Evolutionary conservation across 1,284 basidiomycete species (phyloP).

Genomic region (Tylopilus sp.): DNA sequence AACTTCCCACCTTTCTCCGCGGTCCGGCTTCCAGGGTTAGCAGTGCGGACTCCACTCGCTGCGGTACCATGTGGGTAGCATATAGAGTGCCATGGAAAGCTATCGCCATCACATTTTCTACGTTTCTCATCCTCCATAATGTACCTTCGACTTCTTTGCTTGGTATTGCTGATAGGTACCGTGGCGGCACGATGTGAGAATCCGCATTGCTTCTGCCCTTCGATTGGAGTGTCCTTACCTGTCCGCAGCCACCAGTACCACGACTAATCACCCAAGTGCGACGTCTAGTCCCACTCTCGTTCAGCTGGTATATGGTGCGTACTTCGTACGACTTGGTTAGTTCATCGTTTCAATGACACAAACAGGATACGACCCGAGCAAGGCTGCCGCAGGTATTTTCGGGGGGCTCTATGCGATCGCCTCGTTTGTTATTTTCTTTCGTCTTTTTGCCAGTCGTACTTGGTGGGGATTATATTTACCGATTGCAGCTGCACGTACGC

Average conservation of each 20-base stretch:
- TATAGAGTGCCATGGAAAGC: neutral
- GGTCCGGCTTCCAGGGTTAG: too few species aligned
- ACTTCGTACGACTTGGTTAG: neutral
- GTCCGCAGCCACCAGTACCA: conserved; percentile 4
- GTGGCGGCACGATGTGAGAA: conserved; percentile 12
- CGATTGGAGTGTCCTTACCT: neutral
- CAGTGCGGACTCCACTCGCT: neutral
- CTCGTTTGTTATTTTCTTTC: conserved; percentile 13
- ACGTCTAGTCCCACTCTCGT: conserved; percentile 12
- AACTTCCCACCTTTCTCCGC: too few species aligned
- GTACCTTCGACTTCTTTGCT: neutral
- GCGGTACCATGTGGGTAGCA: neutral
- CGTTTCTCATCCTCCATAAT: neutral
- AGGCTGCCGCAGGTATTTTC: conserved; percentile 20
- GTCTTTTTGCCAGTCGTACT: conserved; percentile 15
- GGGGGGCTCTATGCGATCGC: conserved; percentile 19
- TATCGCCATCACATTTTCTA: neutral
- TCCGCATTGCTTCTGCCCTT: neutral
- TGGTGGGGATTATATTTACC: conserved; percentile 35
- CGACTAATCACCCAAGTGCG: neutral
- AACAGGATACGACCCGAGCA: conserved; percentile 24
- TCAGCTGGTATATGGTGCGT: conserved; percentile 2
- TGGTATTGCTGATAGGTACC: neutral
- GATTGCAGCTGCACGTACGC: conserved; percentile 23
- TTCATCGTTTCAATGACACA: neutral